Conservation (phyloP, 1,139 yeast species). For the Magnusiomyces magnusii region DNA sequence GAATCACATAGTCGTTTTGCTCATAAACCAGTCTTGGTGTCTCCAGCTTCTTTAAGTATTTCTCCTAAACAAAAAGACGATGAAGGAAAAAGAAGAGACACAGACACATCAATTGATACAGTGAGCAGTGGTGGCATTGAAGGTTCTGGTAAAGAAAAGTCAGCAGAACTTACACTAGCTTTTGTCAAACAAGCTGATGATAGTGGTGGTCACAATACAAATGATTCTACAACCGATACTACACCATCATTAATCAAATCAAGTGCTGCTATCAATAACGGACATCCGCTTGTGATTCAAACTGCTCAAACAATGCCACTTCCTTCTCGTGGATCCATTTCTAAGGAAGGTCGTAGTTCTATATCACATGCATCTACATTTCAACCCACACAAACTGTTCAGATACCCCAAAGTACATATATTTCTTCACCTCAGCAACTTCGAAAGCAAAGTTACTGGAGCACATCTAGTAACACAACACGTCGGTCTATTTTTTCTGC, state of each 20-base stretch:
- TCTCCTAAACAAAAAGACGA: background rate
- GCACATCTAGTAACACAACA: background rate
- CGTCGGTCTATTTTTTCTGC: background rate
- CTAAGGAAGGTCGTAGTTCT: background rate
- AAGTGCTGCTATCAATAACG: background rate
- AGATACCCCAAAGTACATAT: background rate
- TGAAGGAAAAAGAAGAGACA: background rate
- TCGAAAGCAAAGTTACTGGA: background rate
- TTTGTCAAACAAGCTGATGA: background rate
- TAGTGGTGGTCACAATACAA: background rate
- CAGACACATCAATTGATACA: background rate
- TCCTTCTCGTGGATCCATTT: too few relatives aligned
- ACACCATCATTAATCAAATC: background rate
- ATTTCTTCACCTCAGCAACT: background rate
- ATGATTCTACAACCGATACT: background rate
- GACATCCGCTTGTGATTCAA: background rate
- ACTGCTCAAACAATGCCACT: too few relatives aligned
- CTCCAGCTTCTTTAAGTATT: background rate
- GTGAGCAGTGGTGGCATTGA: background rate
- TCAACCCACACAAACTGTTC: background rate
- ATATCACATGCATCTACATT: background rate
- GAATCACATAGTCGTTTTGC: background rate
- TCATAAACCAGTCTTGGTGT: background rate
- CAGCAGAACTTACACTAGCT: too few relatives aligned
- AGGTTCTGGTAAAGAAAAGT: background rate